Base-by-base conservation (phyloP, 2,329 filamentous ascomycete species). In the Stemphylium vesicarium region DNA sequence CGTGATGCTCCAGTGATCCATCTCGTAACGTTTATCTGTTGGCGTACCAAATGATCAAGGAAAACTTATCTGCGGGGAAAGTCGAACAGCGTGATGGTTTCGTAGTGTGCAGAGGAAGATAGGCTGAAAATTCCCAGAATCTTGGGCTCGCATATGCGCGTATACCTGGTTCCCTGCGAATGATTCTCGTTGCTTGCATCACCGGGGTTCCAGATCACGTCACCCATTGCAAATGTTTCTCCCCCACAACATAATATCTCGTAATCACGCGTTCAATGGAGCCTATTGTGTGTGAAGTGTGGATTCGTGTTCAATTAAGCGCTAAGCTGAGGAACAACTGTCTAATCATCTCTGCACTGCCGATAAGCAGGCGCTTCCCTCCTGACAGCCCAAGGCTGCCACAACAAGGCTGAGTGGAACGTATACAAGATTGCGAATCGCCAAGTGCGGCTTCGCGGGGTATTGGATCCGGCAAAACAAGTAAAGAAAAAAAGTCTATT, bases 391-490 rank as follows among this genome's bases (percentile, higher is more conserved):
- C 37, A 31, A 35, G 53, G 57, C 53, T 53, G 63, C 62, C 20
- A 43, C 65, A 62, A 59, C 63, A 63, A 57, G 53, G 40, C 60
- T 56, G 64, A 64, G 67, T 68, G 67, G 61, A 64, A 63, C 59
- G 57, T 63, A 68, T 72, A 74, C 71, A 74, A 63, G 62, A 68
- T 64, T 69, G 70, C 69, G 60, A 64, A 57, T 66, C 63, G 56
- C 59, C 50, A 55, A 24, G 33, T 60, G 60, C 42, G 52, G 60
- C 68, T 66, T 61, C 66, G 69, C 68, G 69, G 70, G 72, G 72
- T 73, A 73, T 73, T 66, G 64, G 66, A 62, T 68, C 63, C 60
- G 62, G 66, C 65, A 70, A 69, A 64, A 51, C 57, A 67, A 69
- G 52, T 44, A 60, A 60, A 58, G 56, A 69, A 61, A 56, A 59